Conservation (phyloP, 192 early-diverging fungal species). For the Entomortierella beljakovae region DNA sequence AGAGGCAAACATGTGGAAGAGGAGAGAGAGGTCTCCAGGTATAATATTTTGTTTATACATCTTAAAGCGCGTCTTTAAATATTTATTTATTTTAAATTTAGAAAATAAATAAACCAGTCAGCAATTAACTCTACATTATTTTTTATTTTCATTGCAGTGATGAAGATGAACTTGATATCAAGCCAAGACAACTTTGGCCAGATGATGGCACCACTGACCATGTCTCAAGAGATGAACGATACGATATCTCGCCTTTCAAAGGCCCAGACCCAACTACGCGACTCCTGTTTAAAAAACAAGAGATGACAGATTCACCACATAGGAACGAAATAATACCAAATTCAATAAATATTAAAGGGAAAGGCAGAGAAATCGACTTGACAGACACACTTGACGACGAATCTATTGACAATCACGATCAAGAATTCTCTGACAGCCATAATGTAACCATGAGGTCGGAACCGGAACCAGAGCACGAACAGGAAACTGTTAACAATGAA, state of each 20-base stretch:
- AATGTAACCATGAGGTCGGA: too few species aligned
- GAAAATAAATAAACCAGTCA: background rate
- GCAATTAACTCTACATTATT: too few species aligned
- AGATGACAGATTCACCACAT: too few species aligned
- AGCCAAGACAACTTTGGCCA: slow-evolving; percentile 20
- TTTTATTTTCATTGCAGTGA: background rate
- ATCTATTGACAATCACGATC: too few species aligned
- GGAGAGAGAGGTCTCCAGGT: slow-evolving; percentile 24
- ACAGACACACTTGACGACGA: too few species aligned
- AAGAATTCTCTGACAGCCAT: too few species aligned
- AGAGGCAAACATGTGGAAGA: slow-evolving; percentile 23
- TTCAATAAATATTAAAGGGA: too few species aligned
- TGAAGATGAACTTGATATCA: slow-evolving; percentile 22
- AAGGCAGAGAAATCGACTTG: too few species aligned
- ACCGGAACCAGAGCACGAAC: too few species aligned
- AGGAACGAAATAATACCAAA: too few species aligned
- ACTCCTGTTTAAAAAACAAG: too few species aligned
- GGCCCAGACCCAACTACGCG: background rate
- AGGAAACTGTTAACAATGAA: too few species aligned
- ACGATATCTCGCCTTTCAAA: slow-evolving; percentile 6
- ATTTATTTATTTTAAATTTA: background rate
- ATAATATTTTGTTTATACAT: background rate
- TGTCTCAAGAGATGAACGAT: background rate
- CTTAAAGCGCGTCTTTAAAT: background rate
- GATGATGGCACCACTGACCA: slow-evolving; percentile 5